Evolutionary conservation across 176 grass and related monocot genomes (phyloP), one percentile per base, ranked within the genome.

Genomic region (Eleusine indica): DNA sequence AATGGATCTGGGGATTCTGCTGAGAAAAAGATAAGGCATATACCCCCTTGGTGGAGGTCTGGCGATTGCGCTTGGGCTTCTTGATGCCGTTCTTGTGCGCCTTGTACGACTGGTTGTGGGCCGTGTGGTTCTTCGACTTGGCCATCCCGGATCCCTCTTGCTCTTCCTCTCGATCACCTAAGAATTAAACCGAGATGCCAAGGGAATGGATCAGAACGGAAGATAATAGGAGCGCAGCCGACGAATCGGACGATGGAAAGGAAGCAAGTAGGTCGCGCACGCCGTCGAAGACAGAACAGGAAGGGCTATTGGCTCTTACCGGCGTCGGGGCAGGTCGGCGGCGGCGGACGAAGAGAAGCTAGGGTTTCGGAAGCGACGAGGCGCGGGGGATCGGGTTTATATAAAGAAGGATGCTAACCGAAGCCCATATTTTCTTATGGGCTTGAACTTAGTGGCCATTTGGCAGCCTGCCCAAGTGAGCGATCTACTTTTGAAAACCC

Each of bases 41-140:
- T 87, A 93, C 94, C 82, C 94, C 94, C n/a, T 96, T 96, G 86
- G 94, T 96, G 73, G 94, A 96, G 62, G 88, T 85, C 81, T 96
- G 91, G 68, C 84, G 91, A 19, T 93, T 82, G 73, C 90, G 89
- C 86, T 90, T 92, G 57, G 93, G 87, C 90, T 95, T 95, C 85
- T 92, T 95, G 86, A 95, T 95, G 52, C 93, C 93, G 71, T 95
- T 95, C 87, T 57, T 95, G 76, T 95, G 93, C 65, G 93, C 93
- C 86, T 95, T 95, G 88, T 88, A 86, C 15, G 90, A 92, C 75
- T 92, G 93, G 88, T 95, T 95, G 90, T 95, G 93, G 52, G 93
- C 93, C 42, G 93, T 95, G 85, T 95, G 93, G 72, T 95, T 95
- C 93, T 95, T 96, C 65, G 94, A 96, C 91, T 96, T 96, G 78